Evolutionary conservation across 2,329 filamentous ascomycete species (phyloP).

Genomic region (Pseudogymnoascus sp.): DNA sequence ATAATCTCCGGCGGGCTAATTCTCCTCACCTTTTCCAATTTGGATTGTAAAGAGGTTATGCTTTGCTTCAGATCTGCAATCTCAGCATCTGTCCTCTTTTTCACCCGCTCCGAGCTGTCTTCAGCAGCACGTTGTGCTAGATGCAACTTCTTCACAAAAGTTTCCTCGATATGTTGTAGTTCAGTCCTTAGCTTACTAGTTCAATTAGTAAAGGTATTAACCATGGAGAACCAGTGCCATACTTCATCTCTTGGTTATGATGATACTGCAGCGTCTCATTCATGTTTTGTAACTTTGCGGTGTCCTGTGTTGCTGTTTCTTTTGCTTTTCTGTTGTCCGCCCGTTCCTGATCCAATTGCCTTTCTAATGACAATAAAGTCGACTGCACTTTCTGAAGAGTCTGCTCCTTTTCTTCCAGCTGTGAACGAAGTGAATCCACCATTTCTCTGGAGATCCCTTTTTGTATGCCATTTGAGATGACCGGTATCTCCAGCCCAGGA

Average conservation of each 20-base stretch:
- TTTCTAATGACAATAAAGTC: constrained; percentile 40
- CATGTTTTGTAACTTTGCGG: constrained; percentile 39
- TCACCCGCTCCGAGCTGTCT: constrained; percentile 42
- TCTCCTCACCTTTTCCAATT: constrained; percentile 48
- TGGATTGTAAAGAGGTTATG: constrained; percentile 54
- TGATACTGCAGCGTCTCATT: constrained; percentile 65
- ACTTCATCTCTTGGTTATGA: constrained; percentile 60
- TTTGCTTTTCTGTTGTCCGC: constrained; percentile 63
- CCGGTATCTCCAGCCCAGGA: constrained; percentile 76
- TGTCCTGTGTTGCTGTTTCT: constrained; percentile 47
- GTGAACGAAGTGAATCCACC: constrained; percentile 73
- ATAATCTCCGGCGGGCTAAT: not conserved
- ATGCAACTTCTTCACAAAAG: constrained; percentile 30
- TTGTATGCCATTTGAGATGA: constrained; percentile 70
- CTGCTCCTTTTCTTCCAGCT: constrained; percentile 65
- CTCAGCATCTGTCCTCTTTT: constrained; percentile 50
- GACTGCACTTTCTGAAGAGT: constrained; percentile 42
- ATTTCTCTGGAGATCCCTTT: constrained; percentile 91
- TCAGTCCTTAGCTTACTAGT: constrained; percentile 26
- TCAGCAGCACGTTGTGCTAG: constrained; percentile 38
- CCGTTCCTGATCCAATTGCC: constrained; percentile 63
- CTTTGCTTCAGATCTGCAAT: constrained; percentile 55
- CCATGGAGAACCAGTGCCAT: constrained; percentile 23
- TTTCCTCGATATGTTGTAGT: constrained; percentile 30
- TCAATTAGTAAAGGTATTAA: constrained; percentile 1